Base-by-base conservation (phyloP, 805 yeast species). In the Cyberlindnera meyerae region DNA sequence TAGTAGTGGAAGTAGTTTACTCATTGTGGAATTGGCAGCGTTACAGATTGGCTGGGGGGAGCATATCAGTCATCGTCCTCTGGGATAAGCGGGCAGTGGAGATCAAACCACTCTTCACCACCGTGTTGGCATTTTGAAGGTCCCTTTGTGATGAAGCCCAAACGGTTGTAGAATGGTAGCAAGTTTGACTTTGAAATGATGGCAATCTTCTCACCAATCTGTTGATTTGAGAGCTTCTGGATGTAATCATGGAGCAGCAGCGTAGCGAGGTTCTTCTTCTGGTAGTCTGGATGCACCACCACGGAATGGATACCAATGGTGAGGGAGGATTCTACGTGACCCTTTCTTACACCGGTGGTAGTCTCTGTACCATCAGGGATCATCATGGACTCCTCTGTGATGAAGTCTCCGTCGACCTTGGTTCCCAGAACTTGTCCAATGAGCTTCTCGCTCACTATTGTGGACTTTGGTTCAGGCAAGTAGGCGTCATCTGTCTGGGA, bases 161-260 rank as follows among this genome's bases (percentile, higher is more conserved):
- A 70, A 49, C 81, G 75, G 51, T 77, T 79, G 63, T 90, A 90
- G 60, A 89, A 89, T 15, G 82, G 80, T 14, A 79, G 62, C 52
- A 87, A 68, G 17, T 70, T 65, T 32, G 76, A 72, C 52, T 84
- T 87, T 21, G 88, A 84, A 42, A 90, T 71, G 22, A 90, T 67
- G 6, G 79, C 74, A 34, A 90, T 78, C 51, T 77, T 73, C 49
- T 79, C 84, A 31, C 93, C 96, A 43, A 87, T 79, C 48, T 79
- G 86, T 57, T 88, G 95, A 57, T 87, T 87, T 33, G 86, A 76
- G 60, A 90, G 66, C 55, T 90, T 85, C 60, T 93, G 97, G 43
- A 89, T 73, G 63, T 85, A 93, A 62, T 90, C 98, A 49, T 83
- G 87, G 52, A 90, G 61, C 54, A 90, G 63, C 40, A 88, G 66